phyloP scores from a whole-genome alignment of 495 filamentous ascomycete species.

The Achaetomiella virescens region DNA sequence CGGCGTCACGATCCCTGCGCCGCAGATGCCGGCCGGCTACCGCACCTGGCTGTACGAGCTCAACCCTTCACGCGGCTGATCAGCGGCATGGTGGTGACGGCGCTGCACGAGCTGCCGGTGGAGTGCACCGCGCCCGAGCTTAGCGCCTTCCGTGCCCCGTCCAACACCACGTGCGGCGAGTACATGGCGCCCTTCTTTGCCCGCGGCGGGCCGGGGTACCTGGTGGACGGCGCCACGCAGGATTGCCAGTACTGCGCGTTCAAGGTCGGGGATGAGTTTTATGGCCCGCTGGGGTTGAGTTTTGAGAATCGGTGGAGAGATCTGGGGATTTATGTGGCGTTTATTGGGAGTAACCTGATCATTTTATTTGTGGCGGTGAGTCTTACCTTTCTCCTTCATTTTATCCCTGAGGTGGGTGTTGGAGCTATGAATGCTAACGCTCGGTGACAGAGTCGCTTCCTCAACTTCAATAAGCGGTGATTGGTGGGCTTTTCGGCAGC shows the following conservation, averaged over 20 bases:
- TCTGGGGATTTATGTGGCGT: constrained; percentile 67
- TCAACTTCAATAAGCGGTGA: constrained; percentile 60
- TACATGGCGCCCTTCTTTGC: constrained; percentile 70
- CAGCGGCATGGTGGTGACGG: constrained; percentile 69
- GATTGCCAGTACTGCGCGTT: constrained; percentile 73
- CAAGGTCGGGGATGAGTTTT: constrained; percentile 73
- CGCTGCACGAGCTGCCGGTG: constrained; percentile 60
- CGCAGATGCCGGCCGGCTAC: constrained; percentile 74
- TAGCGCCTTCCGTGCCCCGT: constrained; percentile 56
- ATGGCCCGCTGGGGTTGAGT: constrained; percentile 52
- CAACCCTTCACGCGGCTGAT: constrained; percentile 78
- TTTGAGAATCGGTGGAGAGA: constrained; percentile 72
- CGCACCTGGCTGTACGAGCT: constrained; percentile 74
- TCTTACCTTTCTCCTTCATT: constrained; percentile 17
- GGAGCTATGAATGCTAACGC: neutral
- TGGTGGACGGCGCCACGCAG: constrained; percentile 56
- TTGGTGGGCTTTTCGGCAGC: neutral
- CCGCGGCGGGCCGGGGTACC: constrained; percentile 58
- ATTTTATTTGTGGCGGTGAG: constrained; percentile 66
- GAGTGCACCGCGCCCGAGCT: constrained; percentile 50
- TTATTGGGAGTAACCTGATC: constrained; percentile 68
- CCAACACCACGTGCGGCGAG: constrained; percentile 56
- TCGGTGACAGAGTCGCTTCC: constrained; percentile 47
- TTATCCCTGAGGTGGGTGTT: constrained; percentile 18
- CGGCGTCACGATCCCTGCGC: constrained; percentile 70